phyloP scores from a whole-genome alignment of 176 grass and related monocot species.

The Musa troglodytarum region DNA sequence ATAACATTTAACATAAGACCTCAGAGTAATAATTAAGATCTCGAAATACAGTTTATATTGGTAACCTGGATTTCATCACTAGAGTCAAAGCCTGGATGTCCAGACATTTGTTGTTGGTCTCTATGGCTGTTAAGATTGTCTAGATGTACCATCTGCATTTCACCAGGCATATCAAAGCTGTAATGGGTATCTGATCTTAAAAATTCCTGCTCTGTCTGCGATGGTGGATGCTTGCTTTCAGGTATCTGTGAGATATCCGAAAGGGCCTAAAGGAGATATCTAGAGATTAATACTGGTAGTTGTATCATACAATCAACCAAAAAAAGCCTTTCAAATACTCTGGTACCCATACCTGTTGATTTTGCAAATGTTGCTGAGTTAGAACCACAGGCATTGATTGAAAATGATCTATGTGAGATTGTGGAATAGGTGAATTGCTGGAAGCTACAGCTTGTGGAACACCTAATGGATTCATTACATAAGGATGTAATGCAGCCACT shows the following conservation, averaged over 20 bases:
- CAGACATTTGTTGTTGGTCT: slow-evolving; percentile 31
- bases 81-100: slow-evolving; percentile 22
- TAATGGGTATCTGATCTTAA: slow-evolving; percentile 30
- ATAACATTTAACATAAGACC: not conserved
- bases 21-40: not conserved
- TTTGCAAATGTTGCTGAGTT: slow-evolving; percentile 36
- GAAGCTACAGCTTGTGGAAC: slow-evolving; percentile 47
- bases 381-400: slow-evolving; percentile 29
- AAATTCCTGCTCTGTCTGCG: slow-evolving; percentile 43
- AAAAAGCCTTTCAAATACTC: not conserved
- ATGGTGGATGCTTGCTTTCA: slow-evolving; percentile 48
- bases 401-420: slow-evolving; percentile 40
- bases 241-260: slow-evolving; percentile 35
- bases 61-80: slow-evolving; percentile 52
- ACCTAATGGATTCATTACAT: slow-evolving; percentile 61
- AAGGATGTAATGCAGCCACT: slow-evolving; percentile 56
- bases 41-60: not conserved
- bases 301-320: not conserved
- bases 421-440: slow-evolving; percentile 48
- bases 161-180: slow-evolving; percentile 26
- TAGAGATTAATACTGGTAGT: no score
- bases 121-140: slow-evolving; percentile 36
- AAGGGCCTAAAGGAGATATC: slow-evolving; percentile 38
- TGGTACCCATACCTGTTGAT: slow-evolving; percentile 34
- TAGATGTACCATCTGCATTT: slow-evolving; percentile 36